Percentiles rank a stretch among this genome's conserved stretches.
These are phyloP conservation scores for Tulasnella calospora DNA, from an alignment of 768 basidiomycete genomes.

Conservation along the genomic window DNA sequence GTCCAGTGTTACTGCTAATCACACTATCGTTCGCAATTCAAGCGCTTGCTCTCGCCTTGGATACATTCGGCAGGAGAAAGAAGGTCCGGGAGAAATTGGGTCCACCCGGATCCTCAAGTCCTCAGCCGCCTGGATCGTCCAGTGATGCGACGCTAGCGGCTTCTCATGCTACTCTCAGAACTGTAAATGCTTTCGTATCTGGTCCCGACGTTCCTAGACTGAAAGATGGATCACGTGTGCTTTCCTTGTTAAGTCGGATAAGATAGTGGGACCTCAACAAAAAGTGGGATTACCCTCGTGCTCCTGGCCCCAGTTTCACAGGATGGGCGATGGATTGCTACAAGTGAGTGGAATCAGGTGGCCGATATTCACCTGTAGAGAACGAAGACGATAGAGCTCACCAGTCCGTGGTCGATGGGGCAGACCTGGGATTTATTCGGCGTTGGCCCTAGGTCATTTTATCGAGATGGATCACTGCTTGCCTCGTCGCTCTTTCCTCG, in stretches of 20 bases:
- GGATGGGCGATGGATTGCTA: not conserved
- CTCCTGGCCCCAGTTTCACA: not conserved
- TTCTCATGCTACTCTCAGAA: not conserved
- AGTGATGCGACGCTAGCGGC: not conserved
- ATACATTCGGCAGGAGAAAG: not conserved
- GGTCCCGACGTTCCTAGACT: not conserved
- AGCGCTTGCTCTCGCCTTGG: not conserved
- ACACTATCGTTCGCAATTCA: not conserved
- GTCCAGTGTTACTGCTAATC: not conserved
- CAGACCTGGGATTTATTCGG: not conserved
- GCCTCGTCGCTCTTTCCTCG: not conserved
- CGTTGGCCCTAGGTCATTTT: not conserved
- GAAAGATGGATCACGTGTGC: not conserved
- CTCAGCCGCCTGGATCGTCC: not conserved
- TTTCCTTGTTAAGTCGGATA: not conserved
- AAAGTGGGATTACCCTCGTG: not conserved
- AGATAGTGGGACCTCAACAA: not conserved
- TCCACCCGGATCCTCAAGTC: not conserved
- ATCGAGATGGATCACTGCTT: not conserved
- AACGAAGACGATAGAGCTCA: not conserved
- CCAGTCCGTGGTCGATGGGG: not conserved
- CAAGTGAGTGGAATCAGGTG: not conserved
- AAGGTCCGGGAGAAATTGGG: not conserved
- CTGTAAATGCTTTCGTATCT: not conserved
- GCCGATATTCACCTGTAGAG: not conserved